phyloP scores from a whole-genome alignment of 2,329 filamentous ascomycete genomes.

The Colletotrichum sp. region DNA sequence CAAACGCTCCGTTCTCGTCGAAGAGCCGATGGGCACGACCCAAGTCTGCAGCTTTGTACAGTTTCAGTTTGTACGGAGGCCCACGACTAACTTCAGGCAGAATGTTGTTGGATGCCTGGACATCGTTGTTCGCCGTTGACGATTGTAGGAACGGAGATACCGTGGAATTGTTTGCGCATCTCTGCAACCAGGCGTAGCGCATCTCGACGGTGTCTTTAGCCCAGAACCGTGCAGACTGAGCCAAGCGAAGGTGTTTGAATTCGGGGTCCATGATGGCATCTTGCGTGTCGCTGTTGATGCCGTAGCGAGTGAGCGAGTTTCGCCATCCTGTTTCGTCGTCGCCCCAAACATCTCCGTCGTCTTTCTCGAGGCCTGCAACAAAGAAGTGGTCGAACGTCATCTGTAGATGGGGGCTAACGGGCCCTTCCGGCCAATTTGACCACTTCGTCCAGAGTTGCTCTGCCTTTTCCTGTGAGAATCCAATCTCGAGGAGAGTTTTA shows the following conservation, averaged over 20 bases:
- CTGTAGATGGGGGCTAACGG: neutral
- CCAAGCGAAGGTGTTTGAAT: neutral
- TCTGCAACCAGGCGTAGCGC: neutral
- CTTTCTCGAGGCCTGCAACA: neutral
- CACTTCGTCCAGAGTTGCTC: neutral
- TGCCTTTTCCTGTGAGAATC: neutral
- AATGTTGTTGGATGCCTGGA: too few relatives aligned
- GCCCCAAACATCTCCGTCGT: neutral
- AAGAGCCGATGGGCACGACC: neutral
- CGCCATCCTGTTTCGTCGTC: neutral
- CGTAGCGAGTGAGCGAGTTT: neutral
- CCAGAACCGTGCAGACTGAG: neutral
- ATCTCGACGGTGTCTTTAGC: neutral
- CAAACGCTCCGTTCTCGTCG: neutral
- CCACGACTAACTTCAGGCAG: neutral
- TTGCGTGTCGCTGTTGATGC: neutral
- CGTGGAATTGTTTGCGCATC: neutral
- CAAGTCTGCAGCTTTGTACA: neutral
- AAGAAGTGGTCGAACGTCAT: neutral
- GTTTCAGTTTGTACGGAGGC: neutral
- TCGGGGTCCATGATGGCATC: neutral
- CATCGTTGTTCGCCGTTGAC: neutral
- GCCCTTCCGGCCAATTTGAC: neutral
- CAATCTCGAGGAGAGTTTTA: neutral
- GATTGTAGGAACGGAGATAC: neutral